Evolutionary conservation across 2,329 filamentous ascomycete species (phyloP), one percentile per base, ranked within the genome.

Genomic region (Penicillium sp.): DNA sequence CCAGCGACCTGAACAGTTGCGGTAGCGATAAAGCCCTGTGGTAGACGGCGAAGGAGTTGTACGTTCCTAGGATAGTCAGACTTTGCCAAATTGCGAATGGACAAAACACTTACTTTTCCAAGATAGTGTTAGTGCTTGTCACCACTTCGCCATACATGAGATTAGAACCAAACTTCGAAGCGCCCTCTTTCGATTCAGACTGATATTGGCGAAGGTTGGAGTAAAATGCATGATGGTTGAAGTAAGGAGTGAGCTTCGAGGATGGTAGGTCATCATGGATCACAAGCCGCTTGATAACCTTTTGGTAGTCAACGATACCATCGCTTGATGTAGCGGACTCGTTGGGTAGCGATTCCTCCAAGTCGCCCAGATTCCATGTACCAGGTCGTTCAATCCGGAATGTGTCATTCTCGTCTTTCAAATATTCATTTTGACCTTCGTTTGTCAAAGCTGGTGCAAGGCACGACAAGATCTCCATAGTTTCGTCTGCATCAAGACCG

Each of bases 101-200:
- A 12, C 23, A 6, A 37, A 20, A 6, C 2, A 60, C 72, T 56
- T 69, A 88, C 86, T 93, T 95, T 63, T 97, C 93, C 6, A 96
- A 78, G 4, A 97, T 76, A 0, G 91, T 95, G 71, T 92, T 95
- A 25, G 93, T 98, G 67, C 89, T 95, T 2, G 92, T 96, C 13
- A 96, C 79, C 6, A 95, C 89, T 67, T 96, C 89, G 46, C 87
- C 91, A 64, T 97, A 97, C 56, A 97, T 75, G 3, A 98, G 70
- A 44, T 81, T 75, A 44, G 84, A 81, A 4, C 93, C 93, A 76
- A 95, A 97, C 23, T 81, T 73, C 3, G 67, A 69, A 6, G 80
- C 74, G 0, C 82, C 78, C 40, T 81, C 78, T 28, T 72, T 69
- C 1, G 79, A 76, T 42, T 80, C 78, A 10, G 70, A 67, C 45